Conservation (phyloP, 2,329 filamentous ascomycete species). For the Fusarium coicis region DNA sequence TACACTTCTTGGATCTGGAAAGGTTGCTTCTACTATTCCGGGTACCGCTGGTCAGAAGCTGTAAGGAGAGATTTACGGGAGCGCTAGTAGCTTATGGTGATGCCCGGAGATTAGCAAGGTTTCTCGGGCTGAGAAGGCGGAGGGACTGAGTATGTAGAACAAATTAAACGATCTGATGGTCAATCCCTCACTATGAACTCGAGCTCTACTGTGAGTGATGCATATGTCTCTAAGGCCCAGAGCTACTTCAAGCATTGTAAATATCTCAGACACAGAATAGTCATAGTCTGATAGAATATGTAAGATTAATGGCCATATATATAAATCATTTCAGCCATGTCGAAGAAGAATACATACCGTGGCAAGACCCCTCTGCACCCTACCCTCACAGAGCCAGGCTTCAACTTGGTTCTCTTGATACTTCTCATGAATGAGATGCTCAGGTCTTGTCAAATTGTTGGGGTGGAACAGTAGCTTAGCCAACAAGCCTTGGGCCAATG, state of each 20-base stretch:
- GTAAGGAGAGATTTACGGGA: neutral
- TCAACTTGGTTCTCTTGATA: fast-evolving
- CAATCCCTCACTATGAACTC: fast-evolving
- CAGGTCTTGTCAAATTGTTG: fast-evolving
- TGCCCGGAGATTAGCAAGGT: fast-evolving
- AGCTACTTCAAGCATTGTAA: fast-evolving
- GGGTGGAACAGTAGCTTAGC: fast-evolving
- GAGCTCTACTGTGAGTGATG: fast-evolving
- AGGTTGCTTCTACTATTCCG: conserved; percentile 56
- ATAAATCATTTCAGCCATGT: fast-evolving
- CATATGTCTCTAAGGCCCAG: fast-evolving
- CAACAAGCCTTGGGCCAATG: neutral
- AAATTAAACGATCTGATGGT: neutral
- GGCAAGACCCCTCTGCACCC: fast-evolving
- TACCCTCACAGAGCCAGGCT: fast-evolving
- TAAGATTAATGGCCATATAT: neutral
- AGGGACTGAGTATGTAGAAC: fast-evolving
- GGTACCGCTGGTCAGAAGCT: conserved; percentile 53
- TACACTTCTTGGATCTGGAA: conserved; percentile 55
- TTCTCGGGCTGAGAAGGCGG: fast-evolving
- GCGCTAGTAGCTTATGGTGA: fast-evolving
- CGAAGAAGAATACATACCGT: neutral
- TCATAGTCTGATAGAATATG: neutral
- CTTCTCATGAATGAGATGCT: fast-evolving
- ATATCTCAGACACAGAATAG: fast-evolving